Evolutionary conservation across 1,284 basidiomycete genomes (phyloP), one percentile per base, ranked within the genome.

Genomic region (Rhodofomes roseus): DNA sequence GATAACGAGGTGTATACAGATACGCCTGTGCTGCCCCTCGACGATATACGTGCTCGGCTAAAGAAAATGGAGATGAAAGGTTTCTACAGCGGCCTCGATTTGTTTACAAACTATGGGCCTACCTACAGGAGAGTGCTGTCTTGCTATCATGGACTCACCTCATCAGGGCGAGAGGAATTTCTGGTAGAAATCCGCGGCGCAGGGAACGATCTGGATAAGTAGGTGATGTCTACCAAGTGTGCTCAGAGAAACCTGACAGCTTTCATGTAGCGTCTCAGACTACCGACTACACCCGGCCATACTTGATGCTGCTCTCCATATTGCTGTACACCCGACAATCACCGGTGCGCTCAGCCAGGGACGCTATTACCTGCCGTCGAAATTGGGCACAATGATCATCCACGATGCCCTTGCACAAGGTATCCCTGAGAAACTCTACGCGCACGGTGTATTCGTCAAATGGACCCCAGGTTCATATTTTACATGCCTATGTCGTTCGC

Each of bases 261-360:
- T 46, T 18, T 16, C 23, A 9, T 23, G 39, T 23, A 57, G 55
- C 22, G 2, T 23, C 25, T 22, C 36, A 2, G 40, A 25, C 9
- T 52, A 57, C 22, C 44, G n/a, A 8, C 57, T 79, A 16, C 76
- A 80, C 59, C 79, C 79, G 2, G 77, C 76, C 1, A 71, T 80
- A 27, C 63, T 77, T 9, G 76, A 78, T 58, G 68, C 75, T 1
- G 68, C 68, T 12, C 57, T 77, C 9, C 76, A 77, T 56, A 62
- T 69, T 5, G 54, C 65, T 9, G 66, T 70, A 1, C 70, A 74
- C 54, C 69, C 68, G 0, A 36, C 53, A 0, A 51, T 76, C 16
- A 70, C 66, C 8, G 65, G 63, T 2, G 66, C 63, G 51, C 46
- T 54, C 6, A 67, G 73, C 51, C 50, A 56, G 2, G 61, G 68